Evolutionary conservation across 805 yeast genomes (phyloP), one percentile per base, ranked within the genome.

Genomic region (Sugiyamaella mastotermitis): DNA sequence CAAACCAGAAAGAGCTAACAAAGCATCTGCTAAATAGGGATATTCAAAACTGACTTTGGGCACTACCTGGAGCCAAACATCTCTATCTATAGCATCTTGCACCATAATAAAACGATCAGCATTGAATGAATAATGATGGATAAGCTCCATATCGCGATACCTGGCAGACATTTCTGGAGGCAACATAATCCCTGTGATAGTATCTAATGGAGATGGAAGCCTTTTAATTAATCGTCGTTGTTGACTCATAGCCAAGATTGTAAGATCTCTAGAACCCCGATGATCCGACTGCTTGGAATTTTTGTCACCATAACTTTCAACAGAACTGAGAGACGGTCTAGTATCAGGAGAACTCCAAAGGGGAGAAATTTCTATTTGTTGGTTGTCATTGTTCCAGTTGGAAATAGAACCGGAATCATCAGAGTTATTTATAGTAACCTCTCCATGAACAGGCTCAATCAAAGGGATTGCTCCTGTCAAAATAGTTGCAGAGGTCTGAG

Each of bases 1-100:
- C 14, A 48, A 40, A 4, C 42, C 47, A 2, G 46, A 13, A 5
- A 41, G n/a, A 4, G 49, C 49, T 14, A 45, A 21, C 9, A 48
- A 25, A 3, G 39, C 40, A 26, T 46, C 42, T 14, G 41, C 29
- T 15, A 46, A 21, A 20, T 36, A 31, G n/a, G 41, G 29, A 28
- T 16, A 18, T 4, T 31, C 33, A 10, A 43, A 41, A 11, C 37
- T 39, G 16, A 41, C 21, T 26, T 24, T 35, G 3, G 51, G 49
- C 1, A 48, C 46, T 20, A 37, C 23, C 24, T 33, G 31, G n/a
- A 18, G 33, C 51, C 51, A 48, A 15, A 45, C 23, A 4, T 22
- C 10, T 6, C 31, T 18, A 14, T 45, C 47, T 9, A 27, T 24
- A 4, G 41, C 14, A 9, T 29, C 37, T n/a, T 32, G 30, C 20